Evolutionary conservation across 2,329 filamentous ascomycete genomes (phyloP).

Genomic region (Periglandula ipomoeae): DNA sequence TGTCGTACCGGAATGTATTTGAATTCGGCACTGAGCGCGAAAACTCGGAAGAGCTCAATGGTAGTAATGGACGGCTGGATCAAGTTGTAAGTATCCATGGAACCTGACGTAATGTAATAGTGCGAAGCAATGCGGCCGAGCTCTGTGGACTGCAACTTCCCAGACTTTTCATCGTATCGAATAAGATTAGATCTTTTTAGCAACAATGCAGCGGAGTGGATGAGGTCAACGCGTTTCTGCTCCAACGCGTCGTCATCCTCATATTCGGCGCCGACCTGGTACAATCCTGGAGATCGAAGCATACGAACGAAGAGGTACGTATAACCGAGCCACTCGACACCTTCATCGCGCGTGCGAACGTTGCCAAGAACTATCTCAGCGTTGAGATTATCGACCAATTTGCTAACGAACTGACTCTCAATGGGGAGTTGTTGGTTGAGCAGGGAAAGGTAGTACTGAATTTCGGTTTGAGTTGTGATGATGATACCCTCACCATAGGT

Average conservation of each 20-base stretch:
- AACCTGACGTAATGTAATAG: slow-evolving; percentile 95
- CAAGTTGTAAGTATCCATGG: slow-evolving; percentile 93
- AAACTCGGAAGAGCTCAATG: slow-evolving; percentile 94
- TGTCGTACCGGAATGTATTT: slow-evolving; percentile 97
- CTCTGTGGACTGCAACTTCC: slow-evolving; percentile 82
- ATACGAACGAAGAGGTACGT: slow-evolving; percentile 97
- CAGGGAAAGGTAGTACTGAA: slow-evolving; percentile 94
- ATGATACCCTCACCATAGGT: slow-evolving; percentile 98
- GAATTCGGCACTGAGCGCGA: slow-evolving; percentile 93
- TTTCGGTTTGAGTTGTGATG: slow-evolving; percentile 88
- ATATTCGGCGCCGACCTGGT: slow-evolving; percentile 93
- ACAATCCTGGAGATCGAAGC: slow-evolving; percentile 88
- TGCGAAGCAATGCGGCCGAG: slow-evolving; percentile 93
- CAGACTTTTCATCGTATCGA: slow-evolving; percentile 92
- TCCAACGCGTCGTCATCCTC: slow-evolving; percentile 85
- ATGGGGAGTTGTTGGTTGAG: slow-evolving; percentile 97
- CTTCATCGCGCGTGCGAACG: slow-evolving; percentile 82
- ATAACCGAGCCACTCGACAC: slow-evolving; percentile 98
- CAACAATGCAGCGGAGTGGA: slow-evolving; percentile 84
- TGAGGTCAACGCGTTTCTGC: slow-evolving; percentile 93
- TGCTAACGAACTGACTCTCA: slow-evolving; percentile 90
- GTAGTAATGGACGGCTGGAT: slow-evolving; percentile 88
- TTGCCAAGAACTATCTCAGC: slow-evolving; percentile 94
- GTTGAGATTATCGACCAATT: slow-evolving; percentile 90
- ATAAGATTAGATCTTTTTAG: slow-evolving; percentile 81